Evolutionary conservation across 2,329 filamentous ascomycete genomes (phyloP), one percentile per base, ranked within the genome.

Genomic region (Pochonia chlamydosporia): DNA sequence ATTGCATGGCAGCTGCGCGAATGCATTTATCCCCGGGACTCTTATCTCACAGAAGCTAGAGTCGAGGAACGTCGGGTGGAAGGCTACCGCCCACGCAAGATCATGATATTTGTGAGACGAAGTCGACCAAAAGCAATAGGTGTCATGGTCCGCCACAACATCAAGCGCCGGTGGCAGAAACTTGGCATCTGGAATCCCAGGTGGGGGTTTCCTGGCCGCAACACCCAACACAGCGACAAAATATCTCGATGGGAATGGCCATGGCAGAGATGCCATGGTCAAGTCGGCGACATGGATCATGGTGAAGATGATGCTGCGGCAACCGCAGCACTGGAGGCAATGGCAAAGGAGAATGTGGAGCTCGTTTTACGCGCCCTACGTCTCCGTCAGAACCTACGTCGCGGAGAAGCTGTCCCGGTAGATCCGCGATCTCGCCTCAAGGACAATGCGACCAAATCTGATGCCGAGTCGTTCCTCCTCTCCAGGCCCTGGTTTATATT

Each of bases 141-240:
- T 16, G 42, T 44, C 42, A 21, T 44, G 14, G n/a, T 45, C 39
- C 43, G 43, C 11, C 43, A 33, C 21, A 45, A 45, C 18, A 33
- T 45, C 43, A 45, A 40, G 33, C 33, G 23, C n/a, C 43, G 43
- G 23, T 30, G 33, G 43, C 14, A 45, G 43, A 45, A 45, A 14
- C 43, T 45, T 23, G 43, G 43, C n/a, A 16, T 45, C 33, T 45
- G 43, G 43, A 45, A 45, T 21, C 33, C 33, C 3, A 23, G 9
- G 16, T 45, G 43, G 43, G 43, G 43, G 16, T 45, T 45, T n/a
- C 21, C 43, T 20, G 43, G 43, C 7, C 43, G 43, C 20, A 30
- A 40, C 16, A 18, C 14, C 14, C 33, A 40, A 26, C 33, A 26
- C 26, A 43, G 25, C 6, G 41, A 43, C 26, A 30, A 26, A 31